phyloP scores from a whole-genome alignment of 257 asterid genomes.

The Nemophila menziesii region DNA sequence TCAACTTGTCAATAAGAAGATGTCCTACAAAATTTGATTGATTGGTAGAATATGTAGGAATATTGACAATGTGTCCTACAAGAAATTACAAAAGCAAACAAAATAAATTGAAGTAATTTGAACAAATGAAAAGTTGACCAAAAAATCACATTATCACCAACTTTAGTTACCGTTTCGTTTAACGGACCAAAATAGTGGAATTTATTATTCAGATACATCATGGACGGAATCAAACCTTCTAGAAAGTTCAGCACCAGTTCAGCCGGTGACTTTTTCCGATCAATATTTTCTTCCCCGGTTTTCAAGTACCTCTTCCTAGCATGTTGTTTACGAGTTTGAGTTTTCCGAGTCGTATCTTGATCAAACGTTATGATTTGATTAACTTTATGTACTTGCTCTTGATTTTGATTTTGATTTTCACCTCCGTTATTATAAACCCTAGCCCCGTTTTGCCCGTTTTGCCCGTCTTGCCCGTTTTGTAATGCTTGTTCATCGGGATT shows the following conservation, averaged over 20 bases:
- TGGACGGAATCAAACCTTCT: constrained; percentile 61
- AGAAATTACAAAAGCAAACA: no score
- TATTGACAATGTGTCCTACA: no score
- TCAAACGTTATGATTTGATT: constrained; percentile 13
- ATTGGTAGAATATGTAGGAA: no score
- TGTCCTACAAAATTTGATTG: no score
- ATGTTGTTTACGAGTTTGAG: constrained; percentile 37
- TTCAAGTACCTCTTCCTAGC: constrained; percentile 41
- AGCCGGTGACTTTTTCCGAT: no score
- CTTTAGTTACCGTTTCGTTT: constrained; percentile 84
- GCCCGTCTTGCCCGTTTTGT: constrained; percentile 31
- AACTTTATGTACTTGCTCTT: no score
- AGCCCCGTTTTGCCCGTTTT: no score
- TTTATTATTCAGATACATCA: constrained; percentile 58
- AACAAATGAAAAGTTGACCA: no score
- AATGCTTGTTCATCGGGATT: constrained; percentile 51
- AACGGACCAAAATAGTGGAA: constrained; percentile 83
- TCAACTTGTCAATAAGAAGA: no score
- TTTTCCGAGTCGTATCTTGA: constrained; percentile 31
- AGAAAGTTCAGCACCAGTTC: constrained; percentile 67
- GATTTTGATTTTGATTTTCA: constrained; percentile 22
- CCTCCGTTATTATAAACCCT: constrained; percentile 30
- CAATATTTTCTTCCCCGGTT: no score
- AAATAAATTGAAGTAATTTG: no score
- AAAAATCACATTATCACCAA: no score